A percentile compares a stretch with the other conserved stretches of the same genome.
Evolutionary conservation across 805 yeast genomes (phyloP).

Genomic region (Wickerhamiella domercqiae): DNA sequence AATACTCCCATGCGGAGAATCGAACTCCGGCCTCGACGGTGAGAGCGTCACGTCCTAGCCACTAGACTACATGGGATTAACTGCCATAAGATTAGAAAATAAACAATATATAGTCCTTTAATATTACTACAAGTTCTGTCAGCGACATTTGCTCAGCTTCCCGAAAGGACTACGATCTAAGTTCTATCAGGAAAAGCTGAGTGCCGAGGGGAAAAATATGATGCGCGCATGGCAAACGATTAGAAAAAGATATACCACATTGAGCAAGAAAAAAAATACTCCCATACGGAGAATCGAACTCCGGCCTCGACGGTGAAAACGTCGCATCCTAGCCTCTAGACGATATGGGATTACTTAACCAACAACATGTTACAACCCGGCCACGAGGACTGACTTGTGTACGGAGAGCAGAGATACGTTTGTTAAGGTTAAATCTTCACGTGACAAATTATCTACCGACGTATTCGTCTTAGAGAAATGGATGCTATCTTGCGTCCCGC

Average conservation of each 20-base stretch:
- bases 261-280: neutral
- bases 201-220: neutral
- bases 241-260: neutral
- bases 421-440: no score
- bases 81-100: neutral
- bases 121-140: neutral
- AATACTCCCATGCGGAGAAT: neutral
- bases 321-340: slow-evolving; percentile 5
- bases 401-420: no score
- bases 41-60: neutral
- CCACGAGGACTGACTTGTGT: no score
- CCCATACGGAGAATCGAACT: slow-evolving; percentile 4
- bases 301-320: slow-evolving; percentile 6
- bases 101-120: neutral
- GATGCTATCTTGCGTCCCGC: no score
- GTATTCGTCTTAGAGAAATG: no score
- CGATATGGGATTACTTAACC: slow-evolving; percentile 4
- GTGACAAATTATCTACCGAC: no score
- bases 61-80: neutral
- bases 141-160: no score
- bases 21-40: neutral
- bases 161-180: no score
- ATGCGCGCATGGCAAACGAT: neutral
- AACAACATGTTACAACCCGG: no score
- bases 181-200: neutral